Base-by-base conservation (phyloP, 2,329 filamentous ascomycete genomes). In the Aspergillus fructus region DNA sequence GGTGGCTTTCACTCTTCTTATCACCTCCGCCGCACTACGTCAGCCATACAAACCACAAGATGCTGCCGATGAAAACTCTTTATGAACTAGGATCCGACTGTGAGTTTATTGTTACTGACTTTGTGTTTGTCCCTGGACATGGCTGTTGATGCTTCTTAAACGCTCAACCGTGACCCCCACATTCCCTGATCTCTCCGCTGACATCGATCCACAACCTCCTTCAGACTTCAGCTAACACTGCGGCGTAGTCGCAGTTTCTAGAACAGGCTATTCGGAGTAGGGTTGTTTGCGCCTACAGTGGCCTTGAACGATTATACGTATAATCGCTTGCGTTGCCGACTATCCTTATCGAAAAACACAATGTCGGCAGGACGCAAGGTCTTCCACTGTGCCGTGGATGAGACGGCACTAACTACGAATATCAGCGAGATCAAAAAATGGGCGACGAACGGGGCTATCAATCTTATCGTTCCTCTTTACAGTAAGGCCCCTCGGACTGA, bases 391-490 rank as follows among this genome's bases (percentile, higher is more conserved):
- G 78, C 81, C 60, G 78, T 81, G 61, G 80, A 83, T 66, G 80
- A 81, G 63, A 81, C 79, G 50, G 79, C 78, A 48, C 67, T 83
- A 55, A 79, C 78, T 47, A 78, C 79, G 51, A 81, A 79, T 59
- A 79, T 83, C 61, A 78, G 77, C 56, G 79, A 81, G 65, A 78
- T 83, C 59, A 82, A 82, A 68, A 75, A 74, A 67, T 82, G 79
- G 78, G 78, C 79, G 49, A 73, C 76, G 24, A 76, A 79, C 55
- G 79, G 79, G 33, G 73, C 75, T 39, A 76, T 82, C 53, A 78
- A 75, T 59, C 74, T 83, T 40, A 75, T 81, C 54, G 78, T 83
- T 55, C 80, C 80, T 55, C 73, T 81, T 37, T 80, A 80, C 69
- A 81, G 80, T 82, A 74, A 63, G 73, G 69, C 39, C 33, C 50